Conservation (phyloP, 108 stramenopile genomes). For the Nitzschia sp. region DNA sequence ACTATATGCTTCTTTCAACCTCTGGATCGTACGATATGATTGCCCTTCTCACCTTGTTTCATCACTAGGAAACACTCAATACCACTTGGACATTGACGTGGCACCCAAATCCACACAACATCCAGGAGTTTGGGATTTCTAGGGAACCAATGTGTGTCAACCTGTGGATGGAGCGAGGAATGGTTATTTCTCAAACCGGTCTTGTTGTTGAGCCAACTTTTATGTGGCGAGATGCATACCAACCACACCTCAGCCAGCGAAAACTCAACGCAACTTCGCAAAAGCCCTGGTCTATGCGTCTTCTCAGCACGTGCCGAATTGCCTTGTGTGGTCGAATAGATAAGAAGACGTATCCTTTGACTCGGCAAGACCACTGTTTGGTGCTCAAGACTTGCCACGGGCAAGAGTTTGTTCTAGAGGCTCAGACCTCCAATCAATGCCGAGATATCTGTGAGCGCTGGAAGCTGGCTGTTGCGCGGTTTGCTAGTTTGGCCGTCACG, state of each 20-base stretch:
- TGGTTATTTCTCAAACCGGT: conserved; percentile 29
- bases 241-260: conserved; percentile 20
- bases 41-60: conserved; percentile 1
- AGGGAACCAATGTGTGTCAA: conserved; percentile 33
- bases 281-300: conserved; percentile 44
- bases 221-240: conserved; percentile 48
- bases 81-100: conserved; percentile 43
- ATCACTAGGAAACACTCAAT: conserved; percentile 35
- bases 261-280: conserved; percentile 28
- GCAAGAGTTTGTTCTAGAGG: conserved; percentile 41
- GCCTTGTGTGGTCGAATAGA: conserved; percentile 1
- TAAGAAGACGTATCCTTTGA: conserved; percentile 31
- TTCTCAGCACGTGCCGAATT: conserved; percentile 41
- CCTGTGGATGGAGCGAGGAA: conserved; percentile 44
- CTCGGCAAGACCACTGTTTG: conserved; percentile 24
- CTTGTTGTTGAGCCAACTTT: conserved; percentile 37
- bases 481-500: conserved; percentile 40
- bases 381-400: conserved; percentile 28
- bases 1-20: conserved; percentile 7
- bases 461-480: conserved; percentile 38
- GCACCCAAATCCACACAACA: conserved; percentile 37
- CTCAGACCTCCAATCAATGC: conserved; percentile 11
- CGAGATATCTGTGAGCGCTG: conserved; percentile 28
- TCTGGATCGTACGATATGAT: no score
- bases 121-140: conserved; percentile 25